phyloP scores from a whole-genome alignment of 805 yeast species.

The Lipomyces lipofer region DNA sequence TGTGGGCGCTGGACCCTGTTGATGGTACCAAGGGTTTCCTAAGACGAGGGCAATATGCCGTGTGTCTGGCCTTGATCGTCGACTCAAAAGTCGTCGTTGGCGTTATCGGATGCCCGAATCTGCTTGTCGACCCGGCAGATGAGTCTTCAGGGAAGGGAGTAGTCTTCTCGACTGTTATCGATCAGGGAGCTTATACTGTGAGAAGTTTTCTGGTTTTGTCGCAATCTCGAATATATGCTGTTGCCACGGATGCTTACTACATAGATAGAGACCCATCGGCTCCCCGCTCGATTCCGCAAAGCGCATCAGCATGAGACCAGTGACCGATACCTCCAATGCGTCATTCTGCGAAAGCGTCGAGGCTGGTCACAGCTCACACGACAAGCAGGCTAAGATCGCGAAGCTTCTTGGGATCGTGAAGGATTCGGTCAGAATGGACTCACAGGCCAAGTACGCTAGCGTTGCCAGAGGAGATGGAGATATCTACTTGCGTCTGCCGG shows the following conservation, averaged over 20 bases:
- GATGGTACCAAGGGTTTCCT: constrained; percentile 98
- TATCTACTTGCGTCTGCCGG: constrained; percentile 85
- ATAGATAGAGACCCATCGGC: constrained; percentile 21
- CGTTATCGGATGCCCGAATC: constrained; percentile 94
- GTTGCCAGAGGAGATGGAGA: constrained; percentile 91
- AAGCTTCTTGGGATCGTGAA: constrained; percentile 56
- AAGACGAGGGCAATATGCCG: constrained; percentile 95
- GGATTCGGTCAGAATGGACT: constrained; percentile 74
- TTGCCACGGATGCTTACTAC: background rate
- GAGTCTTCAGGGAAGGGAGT: constrained; percentile 58
- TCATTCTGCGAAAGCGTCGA: constrained; percentile 92
- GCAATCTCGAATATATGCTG: no score
- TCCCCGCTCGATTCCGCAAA: constrained; percentile 36
- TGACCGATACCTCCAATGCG: constrained; percentile 48
- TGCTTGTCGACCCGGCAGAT: constrained; percentile 53
- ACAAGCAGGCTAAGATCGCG: constrained; percentile 77
- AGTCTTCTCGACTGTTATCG: constrained; percentile 66
- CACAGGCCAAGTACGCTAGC: constrained; percentile 94
- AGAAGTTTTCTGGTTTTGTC: constrained; percentile 42
- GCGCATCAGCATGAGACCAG: constrained; percentile 55
- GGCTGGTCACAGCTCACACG: constrained; percentile 90
- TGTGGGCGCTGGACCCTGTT: constrained; percentile 98
- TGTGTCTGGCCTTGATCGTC: constrained; percentile 85
- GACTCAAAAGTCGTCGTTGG: constrained; percentile 86
- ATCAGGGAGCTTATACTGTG: constrained; percentile 63